Percentiles rank a stretch among this genome's conserved stretches.
Conservation (phyloP, 2,329 filamentous ascomycete species). For the Xylariaceae sp. region DNA sequence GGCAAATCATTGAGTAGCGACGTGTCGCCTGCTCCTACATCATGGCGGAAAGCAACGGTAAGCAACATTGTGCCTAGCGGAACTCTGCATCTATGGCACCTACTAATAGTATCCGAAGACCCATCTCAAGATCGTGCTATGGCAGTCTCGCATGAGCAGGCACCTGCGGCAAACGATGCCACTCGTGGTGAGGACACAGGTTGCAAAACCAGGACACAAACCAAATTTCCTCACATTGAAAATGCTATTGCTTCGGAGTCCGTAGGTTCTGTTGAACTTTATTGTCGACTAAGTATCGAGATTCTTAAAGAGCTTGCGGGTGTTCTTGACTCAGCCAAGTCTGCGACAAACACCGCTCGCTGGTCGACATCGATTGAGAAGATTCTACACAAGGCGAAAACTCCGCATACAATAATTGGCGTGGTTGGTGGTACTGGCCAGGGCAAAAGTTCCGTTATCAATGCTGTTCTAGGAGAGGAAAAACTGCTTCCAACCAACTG, state of each 20-base stretch:
- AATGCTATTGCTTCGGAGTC: constrained; percentile 5
- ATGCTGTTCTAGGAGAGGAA: constrained; percentile 19
- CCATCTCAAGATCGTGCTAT: too few species aligned
- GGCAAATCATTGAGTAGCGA: background rate
- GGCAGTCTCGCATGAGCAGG: too few species aligned
- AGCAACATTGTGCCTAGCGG: background rate
- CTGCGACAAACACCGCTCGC: background rate
- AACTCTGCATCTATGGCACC: background rate
- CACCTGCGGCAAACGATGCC: too few species aligned
- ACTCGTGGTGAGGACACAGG: too few species aligned
- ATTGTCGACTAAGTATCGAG: constrained; percentile 2
- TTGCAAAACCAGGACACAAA: too few species aligned
- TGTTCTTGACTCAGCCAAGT: background rate
- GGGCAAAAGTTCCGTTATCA: constrained; percentile 25
- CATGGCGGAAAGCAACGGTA: background rate
- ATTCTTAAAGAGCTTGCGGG: constrained; percentile 8
- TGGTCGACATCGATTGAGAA: constrained; percentile 5
- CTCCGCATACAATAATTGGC: constrained; percentile 13
- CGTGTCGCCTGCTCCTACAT: background rate
- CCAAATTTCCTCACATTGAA: constrained; percentile 7
- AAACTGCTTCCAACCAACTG: constrained; percentile 41
- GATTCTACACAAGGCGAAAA: constrained; percentile 8
- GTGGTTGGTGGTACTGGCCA: constrained; percentile 21
- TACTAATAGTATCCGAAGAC: too few species aligned
- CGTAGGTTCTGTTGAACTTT: constrained; percentile 5